Evolutionary conservation across 495 filamentous ascomycete species (phyloP).

Genomic region (Aspergillus cavernicola): DNA sequence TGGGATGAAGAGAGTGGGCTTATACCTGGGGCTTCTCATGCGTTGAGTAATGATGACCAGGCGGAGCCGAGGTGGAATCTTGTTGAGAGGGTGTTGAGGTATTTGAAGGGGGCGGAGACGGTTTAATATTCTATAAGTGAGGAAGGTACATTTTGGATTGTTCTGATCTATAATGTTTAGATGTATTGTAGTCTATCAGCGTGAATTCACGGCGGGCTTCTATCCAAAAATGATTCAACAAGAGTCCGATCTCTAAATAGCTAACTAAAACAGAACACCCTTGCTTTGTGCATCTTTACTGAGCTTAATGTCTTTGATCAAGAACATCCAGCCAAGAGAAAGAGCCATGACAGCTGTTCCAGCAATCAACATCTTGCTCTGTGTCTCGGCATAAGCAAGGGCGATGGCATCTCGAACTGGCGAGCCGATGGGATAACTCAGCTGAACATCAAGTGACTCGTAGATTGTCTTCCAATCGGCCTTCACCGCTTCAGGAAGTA

Average conservation of each 20-base stretch:
- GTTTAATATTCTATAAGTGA: not conserved
- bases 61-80: conserved; percentile 38
- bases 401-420: conserved; percentile 51
- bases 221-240: not conserved
- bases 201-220: not conserved
- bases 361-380: conserved; percentile 53
- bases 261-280: conserved; percentile 24
- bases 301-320: conserved; percentile 56
- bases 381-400: conserved; percentile 52
- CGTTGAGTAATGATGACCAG: conserved; percentile 46
- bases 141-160: too few relatives aligned
- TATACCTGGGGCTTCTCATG: conserved; percentile 46
- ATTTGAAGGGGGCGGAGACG: not conserved
- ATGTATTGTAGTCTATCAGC: not conserved
- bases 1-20: conserved; percentile 40
- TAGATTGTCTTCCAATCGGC: conserved; percentile 50
- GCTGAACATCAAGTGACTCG: conserved; percentile 44
- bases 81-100: conserved; percentile 28
- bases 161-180: too few relatives aligned
- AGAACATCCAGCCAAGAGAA: conserved; percentile 39
- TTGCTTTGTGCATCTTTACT: conserved; percentile 45
- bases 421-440: conserved; percentile 50
- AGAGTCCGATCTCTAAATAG: not conserved
- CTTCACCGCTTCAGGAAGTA: conserved; percentile 50
- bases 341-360: conserved; percentile 44